Base-by-base conservation (phyloP, 1,139 yeast species). In the Saccharomyces hybrid region DNA sequence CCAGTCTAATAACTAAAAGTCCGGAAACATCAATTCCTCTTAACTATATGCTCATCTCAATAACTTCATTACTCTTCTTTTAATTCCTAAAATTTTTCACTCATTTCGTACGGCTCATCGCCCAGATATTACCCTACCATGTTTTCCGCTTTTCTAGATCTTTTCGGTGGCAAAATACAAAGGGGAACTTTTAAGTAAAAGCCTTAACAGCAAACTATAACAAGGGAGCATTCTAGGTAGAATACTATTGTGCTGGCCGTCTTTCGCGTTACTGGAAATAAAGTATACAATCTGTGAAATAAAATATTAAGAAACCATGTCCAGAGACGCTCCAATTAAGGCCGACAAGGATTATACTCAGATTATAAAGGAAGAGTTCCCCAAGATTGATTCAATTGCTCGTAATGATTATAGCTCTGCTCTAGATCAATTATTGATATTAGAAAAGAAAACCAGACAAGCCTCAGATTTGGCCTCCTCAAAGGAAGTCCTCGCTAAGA, bases 361-460 rank as follows among this genome's bases (percentile, higher is more conserved):
- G 61, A 82, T 87, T 47, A 76, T 93, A 60, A 89, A 89, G 70
- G 88, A 84, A 66, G 95, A 89, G 71, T 79, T 93, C 59, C 97
- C 97, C 4, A 79, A 81, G 63, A 87, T 91, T 62, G 95, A 86
- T 55, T 70, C 73, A 53, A 70, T 88, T 54, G 77, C 82, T 6
- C 77, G 73, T 63, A 73, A 78, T 57, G 86, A 85, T 64, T 80
- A 83, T 70, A 80, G 80, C 55, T 78, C 79, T 46, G 97, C 96
- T 2, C 72, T 93, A 54, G 97, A 91, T 60, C 83, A 83, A 68
- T 80, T 88, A 63, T 77, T 91, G 53, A 79, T 80, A 32, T 76
- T 90, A 59, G 99, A 95, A 72, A 95, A 95, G 74, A 96, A 91
- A 75, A 88, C 96, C 11, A 85, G 99, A 70, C 98, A 91, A 70